These are phyloP conservation scores for Stylosanthes scabra DNA, from an alignment of 331 rosid species.

Conservation along the genomic window DNA sequence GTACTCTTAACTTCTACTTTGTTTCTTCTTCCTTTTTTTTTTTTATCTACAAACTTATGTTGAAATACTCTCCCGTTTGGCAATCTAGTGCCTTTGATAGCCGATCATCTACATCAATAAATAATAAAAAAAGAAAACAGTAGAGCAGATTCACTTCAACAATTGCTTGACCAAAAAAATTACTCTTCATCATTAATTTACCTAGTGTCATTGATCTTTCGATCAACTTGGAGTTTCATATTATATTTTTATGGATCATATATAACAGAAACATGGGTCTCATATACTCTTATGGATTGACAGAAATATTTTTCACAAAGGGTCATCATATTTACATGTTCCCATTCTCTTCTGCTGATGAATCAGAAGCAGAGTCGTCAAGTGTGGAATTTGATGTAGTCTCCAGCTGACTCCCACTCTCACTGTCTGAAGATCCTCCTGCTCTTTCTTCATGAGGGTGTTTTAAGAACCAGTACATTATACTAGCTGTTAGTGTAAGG, in stretches of 20 bases:
- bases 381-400: constrained; percentile 79
- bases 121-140: too few species aligned
- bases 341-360: constrained; percentile 82
- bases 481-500: constrained; percentile 93
- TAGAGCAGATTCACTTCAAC: too few species aligned
- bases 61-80: too few species aligned
- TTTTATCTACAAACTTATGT: too few species aligned
- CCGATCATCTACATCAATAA: too few species aligned
- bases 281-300: constrained; percentile 46
- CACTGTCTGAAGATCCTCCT: constrained; percentile 73
- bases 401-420: constrained; percentile 83
- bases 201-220: too few species aligned
- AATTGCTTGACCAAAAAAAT: too few species aligned
- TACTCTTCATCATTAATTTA: too few species aligned
- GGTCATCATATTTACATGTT: constrained; percentile 55
- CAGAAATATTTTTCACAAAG: constrained; percentile 36
- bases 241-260: not conserved
- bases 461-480: constrained; percentile 93
- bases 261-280: not conserved
- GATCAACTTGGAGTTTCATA: not conserved
- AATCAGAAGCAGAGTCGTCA: constrained; percentile 94
- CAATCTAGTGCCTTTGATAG: too few species aligned
- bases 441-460: constrained; percentile 75
- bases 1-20: too few species aligned
- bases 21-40: too few species aligned